Percentiles rank a stretch among this genome's conserved stretches.
These are phyloP conservation scores for Cercospora zeina DNA, from an alignment of 2,329 filamentous ascomycete species.

Conservation along the genomic window DNA sequence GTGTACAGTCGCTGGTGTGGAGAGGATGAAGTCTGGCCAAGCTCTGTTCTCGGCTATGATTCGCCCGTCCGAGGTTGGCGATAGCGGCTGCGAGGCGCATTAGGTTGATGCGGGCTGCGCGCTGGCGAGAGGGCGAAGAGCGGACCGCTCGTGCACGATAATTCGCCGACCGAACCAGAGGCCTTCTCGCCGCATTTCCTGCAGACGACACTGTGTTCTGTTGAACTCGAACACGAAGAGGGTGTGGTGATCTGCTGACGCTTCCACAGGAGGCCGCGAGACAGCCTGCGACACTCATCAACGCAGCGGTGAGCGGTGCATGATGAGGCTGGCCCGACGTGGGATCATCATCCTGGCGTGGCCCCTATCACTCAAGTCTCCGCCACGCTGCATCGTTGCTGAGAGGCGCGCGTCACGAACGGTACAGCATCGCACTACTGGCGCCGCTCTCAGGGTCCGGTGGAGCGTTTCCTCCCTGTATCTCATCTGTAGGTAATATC, in stretches of 20 bases:
- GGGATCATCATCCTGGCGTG: neutral
- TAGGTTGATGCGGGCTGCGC: slow-evolving; percentile 1
- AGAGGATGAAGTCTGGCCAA: neutral
- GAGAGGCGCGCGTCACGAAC: neutral
- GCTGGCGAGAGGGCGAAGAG: slow-evolving; percentile 8
- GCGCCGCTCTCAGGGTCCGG: neutral
- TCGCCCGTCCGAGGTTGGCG: neutral
- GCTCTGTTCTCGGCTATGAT: neutral
- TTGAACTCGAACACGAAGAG: neutral
- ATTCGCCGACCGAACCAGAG: slow-evolving; percentile 11
- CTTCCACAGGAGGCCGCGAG: neutral
- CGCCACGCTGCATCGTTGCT: neutral
- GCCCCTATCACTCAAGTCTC: neutral
- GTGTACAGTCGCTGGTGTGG: neutral
- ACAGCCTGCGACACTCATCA: neutral
- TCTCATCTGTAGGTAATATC: too few relatives aligned
- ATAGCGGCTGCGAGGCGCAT: slow-evolving; percentile 11
- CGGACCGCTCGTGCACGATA: slow-evolving; percentile 4
- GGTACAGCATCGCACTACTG: neutral
- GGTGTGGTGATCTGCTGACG: slow-evolving; percentile 13
- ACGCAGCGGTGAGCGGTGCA: neutral
- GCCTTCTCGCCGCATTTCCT: neutral
- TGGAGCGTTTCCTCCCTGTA: too few relatives aligned
- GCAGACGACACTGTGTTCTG: neutral
- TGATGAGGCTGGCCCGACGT: slow-evolving; percentile 2